Evolutionary conservation across 2,329 filamentous ascomycete genomes (phyloP).

Genomic region (Exophiala aquamarina): DNA sequence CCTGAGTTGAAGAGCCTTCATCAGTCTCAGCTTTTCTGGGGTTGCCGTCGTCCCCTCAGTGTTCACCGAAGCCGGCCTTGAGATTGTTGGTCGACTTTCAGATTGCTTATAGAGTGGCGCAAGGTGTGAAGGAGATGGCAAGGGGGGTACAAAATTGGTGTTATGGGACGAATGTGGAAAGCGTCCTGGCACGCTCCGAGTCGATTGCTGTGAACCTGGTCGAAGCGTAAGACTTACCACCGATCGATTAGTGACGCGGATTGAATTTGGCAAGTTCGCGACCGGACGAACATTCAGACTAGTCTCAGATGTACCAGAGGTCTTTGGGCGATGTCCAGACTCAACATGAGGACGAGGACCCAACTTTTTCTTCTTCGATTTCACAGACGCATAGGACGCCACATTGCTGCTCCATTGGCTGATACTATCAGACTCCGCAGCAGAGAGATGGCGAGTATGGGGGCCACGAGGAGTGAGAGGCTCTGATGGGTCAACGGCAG

Average conservation of each 20-base stretch:
- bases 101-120: conserved; percentile 15
- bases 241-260: conserved; percentile 63
- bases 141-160: conserved; percentile 19
- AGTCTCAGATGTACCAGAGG: conserved; percentile 52
- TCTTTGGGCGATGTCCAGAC: conserved; percentile 61
- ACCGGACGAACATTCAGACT: conserved; percentile 60
- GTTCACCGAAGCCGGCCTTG: conserved; percentile 19
- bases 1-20: conserved; percentile 89
- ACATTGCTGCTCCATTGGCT: conserved; percentile 46
- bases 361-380: conserved; percentile 75
- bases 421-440: conserved; percentile 44
- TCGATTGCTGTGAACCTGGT: conserved; percentile 47
- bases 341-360: conserved; percentile 75
- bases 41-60: conserved; percentile 52
- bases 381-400: conserved; percentile 26
- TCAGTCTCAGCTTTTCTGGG: conserved; percentile 84
- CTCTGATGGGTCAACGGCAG: conserved; percentile 7
- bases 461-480: conserved; percentile 7
- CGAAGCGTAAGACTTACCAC: conserved; percentile 31
- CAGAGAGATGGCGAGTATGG: conserved; percentile 40
- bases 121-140: conserved; percentile 23
- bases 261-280: conserved; percentile 75
- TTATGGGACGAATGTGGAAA: conserved; percentile 21
- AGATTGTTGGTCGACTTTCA: conserved; percentile 17
- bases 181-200: conserved; percentile 42